A percentile compares a stretch with the other conserved stretches of the same genome.
Conservation (phyloP, 2,329 filamentous ascomycete genomes). For the Botrytis pseudocinerea region DNA sequence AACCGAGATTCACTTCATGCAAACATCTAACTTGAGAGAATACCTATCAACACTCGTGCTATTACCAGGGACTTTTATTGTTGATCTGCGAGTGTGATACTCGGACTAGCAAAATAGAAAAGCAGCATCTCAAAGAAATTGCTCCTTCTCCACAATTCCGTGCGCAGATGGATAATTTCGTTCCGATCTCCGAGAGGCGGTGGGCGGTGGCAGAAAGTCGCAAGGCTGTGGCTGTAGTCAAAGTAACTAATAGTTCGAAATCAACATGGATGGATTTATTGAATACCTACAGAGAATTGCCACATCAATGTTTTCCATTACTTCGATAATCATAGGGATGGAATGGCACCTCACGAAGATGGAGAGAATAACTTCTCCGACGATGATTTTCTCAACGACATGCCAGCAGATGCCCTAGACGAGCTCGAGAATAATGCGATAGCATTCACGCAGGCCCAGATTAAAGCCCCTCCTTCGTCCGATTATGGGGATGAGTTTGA, state of each 20-base stretch:
- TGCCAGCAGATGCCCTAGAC: constrained; percentile 57
- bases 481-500: constrained; percentile 43
- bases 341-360: constrained; percentile 42
- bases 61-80: not conserved
- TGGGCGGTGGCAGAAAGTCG: constrained; percentile 23
- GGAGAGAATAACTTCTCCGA: constrained; percentile 62
- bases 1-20: not conserved
- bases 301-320: not conserved
- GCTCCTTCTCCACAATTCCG: not conserved
- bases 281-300: not conserved
- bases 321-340: constrained; percentile 39
- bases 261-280: not conserved
- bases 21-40: not conserved
- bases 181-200: constrained; percentile 24
- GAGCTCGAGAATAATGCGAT: constrained; percentile 66
- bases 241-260: not conserved
- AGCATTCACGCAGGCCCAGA: constrained; percentile 50
- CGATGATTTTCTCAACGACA: constrained; percentile 63
- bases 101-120: not conserved
- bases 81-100: not conserved
- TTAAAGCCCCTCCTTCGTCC: constrained; percentile 38
- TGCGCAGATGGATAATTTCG: not conserved
- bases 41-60: not conserved
- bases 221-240: not conserved
- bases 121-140: constrained; percentile 9